phyloP scores from a whole-genome alignment of 1,284 basidiomycete species.

The Cerioporus squamosus region DNA sequence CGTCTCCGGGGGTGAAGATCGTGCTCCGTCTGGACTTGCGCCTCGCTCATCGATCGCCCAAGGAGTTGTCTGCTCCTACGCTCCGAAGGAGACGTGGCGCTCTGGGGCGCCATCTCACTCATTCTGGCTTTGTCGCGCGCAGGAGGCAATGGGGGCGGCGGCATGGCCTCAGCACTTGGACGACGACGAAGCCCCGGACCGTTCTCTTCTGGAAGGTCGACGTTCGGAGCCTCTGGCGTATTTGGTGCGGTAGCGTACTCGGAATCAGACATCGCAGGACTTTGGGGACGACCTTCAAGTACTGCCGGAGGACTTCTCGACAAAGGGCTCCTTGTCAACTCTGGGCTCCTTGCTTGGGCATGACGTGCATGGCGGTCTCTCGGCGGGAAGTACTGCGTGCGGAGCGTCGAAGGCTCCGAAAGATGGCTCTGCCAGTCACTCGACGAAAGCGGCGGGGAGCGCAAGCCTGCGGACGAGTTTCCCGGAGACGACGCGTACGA shows the following conservation, averaged over 20 bases:
- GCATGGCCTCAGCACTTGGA: no score
- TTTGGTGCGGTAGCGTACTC: slow-evolving; percentile 16
- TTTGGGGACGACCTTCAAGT: not conserved
- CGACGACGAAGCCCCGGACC: no score
- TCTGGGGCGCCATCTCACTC: not conserved
- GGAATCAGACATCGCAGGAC: not conserved
- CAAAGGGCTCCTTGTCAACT: not conserved
- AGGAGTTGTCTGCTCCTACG: not conserved
- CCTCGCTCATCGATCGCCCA: slow-evolving; percentile 4
- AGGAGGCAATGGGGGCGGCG: no score
- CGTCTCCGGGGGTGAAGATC: not conserved
- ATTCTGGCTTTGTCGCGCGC: no score
- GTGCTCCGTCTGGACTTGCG: slow-evolving; percentile 11
- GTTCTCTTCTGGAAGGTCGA: not conserved
- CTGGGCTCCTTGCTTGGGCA: not conserved
- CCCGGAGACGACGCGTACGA: slow-evolving; percentile 11
- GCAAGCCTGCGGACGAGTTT: not conserved
- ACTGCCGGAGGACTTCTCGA: not conserved
- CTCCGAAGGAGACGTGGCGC: not conserved
- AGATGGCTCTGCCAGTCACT: slow-evolving; percentile 16
- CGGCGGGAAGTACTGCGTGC: slow-evolving; percentile 14
- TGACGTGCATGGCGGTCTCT: slow-evolving; percentile 13
- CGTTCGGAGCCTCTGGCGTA: not conserved
- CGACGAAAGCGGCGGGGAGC: slow-evolving; percentile 12
- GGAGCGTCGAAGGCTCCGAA: slow-evolving; percentile 14